These are phyloP conservation scores for Pseudocercospora fuligena DNA, from an alignment of 2,329 filamentous ascomycete species.

Conservation along the genomic window DNA sequence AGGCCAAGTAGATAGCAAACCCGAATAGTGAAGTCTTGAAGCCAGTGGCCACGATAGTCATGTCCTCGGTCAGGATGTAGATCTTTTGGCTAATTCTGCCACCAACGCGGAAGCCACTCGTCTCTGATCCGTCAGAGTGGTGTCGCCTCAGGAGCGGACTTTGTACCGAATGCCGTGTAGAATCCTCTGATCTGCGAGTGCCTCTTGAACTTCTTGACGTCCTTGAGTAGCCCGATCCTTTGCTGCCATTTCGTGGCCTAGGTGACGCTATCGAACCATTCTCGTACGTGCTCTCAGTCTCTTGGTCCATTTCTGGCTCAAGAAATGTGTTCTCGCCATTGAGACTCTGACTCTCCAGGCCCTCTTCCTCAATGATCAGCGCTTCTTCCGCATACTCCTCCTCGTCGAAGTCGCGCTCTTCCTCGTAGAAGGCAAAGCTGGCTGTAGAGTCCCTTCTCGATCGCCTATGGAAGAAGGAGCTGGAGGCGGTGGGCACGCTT, in stretches of 20 bases:
- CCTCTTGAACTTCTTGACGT: slow-evolving; percentile 59
- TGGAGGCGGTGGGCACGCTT: slow-evolving; percentile 90
- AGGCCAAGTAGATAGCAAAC: slow-evolving; percentile 67
- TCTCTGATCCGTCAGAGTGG: slow-evolving; percentile 71
- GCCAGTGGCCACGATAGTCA: slow-evolving; percentile 91
- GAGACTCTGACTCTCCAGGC: slow-evolving; percentile 46
- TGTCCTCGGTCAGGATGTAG: slow-evolving; percentile 89
- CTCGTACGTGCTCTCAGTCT: slow-evolving; percentile 15
- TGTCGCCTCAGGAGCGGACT: slow-evolving; percentile 71
- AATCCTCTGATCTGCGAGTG: slow-evolving; percentile 21
- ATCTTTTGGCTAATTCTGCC: slow-evolving; percentile 83
- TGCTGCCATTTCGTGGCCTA: slow-evolving; percentile 46
- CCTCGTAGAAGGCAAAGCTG: slow-evolving; percentile 86
- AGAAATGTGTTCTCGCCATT: slow-evolving; percentile 42
- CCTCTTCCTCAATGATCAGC: slow-evolving; percentile 52
- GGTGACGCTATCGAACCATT: slow-evolving; percentile 28
- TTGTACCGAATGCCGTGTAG: slow-evolving; percentile 36
- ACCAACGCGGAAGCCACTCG: slow-evolving; percentile 63
- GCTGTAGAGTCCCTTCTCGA: slow-evolving; percentile 79
- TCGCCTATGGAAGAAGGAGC: slow-evolving; percentile 87
- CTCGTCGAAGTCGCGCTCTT: slow-evolving; percentile 64
- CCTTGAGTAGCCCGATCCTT: slow-evolving; percentile 36
- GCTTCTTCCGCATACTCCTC: slow-evolving; percentile 58
- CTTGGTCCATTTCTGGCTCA: slow-evolving; percentile 42
- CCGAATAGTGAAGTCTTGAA: slow-evolving; percentile 79